Evolutionary conservation across 2,329 filamentous ascomycete species (phyloP).

Genomic region (Diaporthe helianthi): DNA sequence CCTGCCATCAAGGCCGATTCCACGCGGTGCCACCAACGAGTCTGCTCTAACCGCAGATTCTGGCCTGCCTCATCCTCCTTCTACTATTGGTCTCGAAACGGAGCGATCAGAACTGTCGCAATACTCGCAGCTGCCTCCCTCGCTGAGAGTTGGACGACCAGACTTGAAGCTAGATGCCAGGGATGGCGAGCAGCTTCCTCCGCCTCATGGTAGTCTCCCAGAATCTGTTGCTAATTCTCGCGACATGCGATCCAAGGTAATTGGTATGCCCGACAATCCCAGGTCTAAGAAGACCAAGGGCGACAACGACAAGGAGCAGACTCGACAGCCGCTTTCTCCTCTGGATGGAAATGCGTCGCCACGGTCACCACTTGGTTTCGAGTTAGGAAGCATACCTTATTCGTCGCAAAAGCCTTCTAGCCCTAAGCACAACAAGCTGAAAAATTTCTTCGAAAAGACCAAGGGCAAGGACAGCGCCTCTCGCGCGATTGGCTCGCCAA

Average conservation of each 20-base stretch:
- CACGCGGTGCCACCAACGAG: not conserved
- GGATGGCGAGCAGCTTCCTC: not conserved
- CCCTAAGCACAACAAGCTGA: not conserved
- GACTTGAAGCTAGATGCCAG: not conserved
- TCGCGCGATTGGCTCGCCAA: not conserved
- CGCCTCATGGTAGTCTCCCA: not conserved
- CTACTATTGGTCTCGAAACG: not conserved
- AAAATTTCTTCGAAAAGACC: not conserved
- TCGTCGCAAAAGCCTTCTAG: not conserved
- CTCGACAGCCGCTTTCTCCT: slow-evolving; percentile 13
- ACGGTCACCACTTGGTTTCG: not conserved
- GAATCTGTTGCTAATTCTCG: not conserved
- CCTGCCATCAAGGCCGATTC: not conserved
- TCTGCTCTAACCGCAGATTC: not conserved
- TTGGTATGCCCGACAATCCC: not conserved
- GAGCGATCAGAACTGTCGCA: not conserved
- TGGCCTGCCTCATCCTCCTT: not conserved
- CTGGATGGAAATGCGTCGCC: not conserved
- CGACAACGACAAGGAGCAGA: not conserved
- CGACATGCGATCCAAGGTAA: not conserved
- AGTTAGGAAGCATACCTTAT: not conserved
- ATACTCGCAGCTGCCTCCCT: not conserved
- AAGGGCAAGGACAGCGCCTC: not conserved
- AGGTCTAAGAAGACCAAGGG: slow-evolving; percentile 5
- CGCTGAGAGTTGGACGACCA: not conserved